Evolutionary conservation across 2,329 filamentous ascomycete genomes (phyloP).

Genomic region (Penicillium sp.): DNA sequence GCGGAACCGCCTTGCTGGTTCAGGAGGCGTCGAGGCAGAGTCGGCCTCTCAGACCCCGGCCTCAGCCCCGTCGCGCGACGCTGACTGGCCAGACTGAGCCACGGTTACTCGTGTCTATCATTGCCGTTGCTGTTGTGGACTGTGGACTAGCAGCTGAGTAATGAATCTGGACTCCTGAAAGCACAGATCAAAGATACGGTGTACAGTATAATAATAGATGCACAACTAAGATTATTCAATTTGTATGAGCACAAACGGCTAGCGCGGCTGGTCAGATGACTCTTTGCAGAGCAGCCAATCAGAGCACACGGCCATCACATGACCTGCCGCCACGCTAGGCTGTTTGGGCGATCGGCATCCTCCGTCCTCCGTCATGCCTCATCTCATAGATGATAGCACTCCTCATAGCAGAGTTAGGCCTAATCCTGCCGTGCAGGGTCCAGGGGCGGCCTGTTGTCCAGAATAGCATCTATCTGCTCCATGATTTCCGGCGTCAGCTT

Average conservation of each 20-base stretch:
- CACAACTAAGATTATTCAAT: too few species aligned
- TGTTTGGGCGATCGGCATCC: too few species aligned
- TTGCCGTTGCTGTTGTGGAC: background rate
- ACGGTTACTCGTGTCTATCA: too few species aligned
- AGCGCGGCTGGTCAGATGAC: too few species aligned
- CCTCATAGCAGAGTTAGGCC: too few species aligned
- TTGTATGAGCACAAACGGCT: too few species aligned
- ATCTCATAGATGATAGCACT: background rate
- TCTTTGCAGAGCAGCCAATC: too few species aligned
- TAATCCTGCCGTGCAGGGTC: slow-evolving; percentile 5
- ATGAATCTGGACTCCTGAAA: too few species aligned
- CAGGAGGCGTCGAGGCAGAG: background rate
- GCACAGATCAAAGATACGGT: background rate
- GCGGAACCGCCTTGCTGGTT: background rate
- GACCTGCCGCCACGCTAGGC: too few species aligned
- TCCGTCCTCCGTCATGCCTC: too few species aligned
- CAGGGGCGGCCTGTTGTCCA: background rate
- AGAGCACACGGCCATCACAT: too few species aligned
- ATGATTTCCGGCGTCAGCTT: slow-evolving; percentile 14
- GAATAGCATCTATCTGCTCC: slow-evolving; percentile 11
- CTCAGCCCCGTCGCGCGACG: background rate
- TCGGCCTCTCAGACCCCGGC: too few species aligned
- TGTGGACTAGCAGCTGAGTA: background rate
- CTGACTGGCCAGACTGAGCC: background rate
- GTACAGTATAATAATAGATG: background rate